Conservation (phyloP, 2,329 filamentous ascomycete genomes). For the Cordyceps fumosorosea region DNA sequence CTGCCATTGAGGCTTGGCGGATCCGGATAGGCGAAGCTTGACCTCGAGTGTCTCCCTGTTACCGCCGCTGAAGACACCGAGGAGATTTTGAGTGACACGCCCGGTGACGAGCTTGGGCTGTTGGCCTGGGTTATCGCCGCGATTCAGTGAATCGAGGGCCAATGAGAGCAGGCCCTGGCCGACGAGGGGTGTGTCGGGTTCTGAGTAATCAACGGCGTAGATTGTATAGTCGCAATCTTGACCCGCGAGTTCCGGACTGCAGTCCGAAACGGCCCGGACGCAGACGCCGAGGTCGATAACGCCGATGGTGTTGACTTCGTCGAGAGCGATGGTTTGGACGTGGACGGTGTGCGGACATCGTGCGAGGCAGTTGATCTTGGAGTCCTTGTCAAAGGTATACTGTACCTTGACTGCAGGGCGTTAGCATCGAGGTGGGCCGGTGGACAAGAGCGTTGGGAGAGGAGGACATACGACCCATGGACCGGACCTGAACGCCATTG, state of each 20-base stretch:
- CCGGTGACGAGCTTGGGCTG: slow-evolving; percentile 76
- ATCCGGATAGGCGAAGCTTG: slow-evolving; percentile 76
- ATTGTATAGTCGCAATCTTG: slow-evolving; percentile 83
- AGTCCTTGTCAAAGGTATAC: slow-evolving; percentile 89
- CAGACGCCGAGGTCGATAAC: slow-evolving; percentile 83
- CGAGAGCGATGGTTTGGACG: slow-evolving; percentile 73
- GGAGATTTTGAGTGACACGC: slow-evolving; percentile 77
- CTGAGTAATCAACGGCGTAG: slow-evolving; percentile 94
- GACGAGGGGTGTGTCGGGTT: slow-evolving; percentile 86
- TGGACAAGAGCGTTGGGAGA: slow-evolving; percentile 17
- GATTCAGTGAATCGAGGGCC: slow-evolving; percentile 49
- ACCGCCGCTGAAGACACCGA: slow-evolving; percentile 78
- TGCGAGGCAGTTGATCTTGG: slow-evolving; percentile 83
- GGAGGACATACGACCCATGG: slow-evolving; percentile 58
- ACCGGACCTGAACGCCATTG: slow-evolving; percentile 49
- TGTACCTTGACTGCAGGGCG: slow-evolving; percentile 74
- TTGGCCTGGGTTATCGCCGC: slow-evolving; percentile 36
- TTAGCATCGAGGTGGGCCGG: slow-evolving; percentile 8
- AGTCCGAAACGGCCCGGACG: slow-evolving; percentile 68
- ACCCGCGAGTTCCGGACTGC: slow-evolving; percentile 74
- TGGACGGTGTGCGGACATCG: slow-evolving; percentile 73
- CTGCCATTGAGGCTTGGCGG: slow-evolving; percentile 49
- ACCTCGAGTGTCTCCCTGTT: slow-evolving; percentile 88
- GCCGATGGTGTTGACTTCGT: slow-evolving; percentile 76
- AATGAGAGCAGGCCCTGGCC: slow-evolving; percentile 93